Conservation (phyloP, 2,329 filamentous ascomycete genomes). For the Ascochyta pisi region DNA sequence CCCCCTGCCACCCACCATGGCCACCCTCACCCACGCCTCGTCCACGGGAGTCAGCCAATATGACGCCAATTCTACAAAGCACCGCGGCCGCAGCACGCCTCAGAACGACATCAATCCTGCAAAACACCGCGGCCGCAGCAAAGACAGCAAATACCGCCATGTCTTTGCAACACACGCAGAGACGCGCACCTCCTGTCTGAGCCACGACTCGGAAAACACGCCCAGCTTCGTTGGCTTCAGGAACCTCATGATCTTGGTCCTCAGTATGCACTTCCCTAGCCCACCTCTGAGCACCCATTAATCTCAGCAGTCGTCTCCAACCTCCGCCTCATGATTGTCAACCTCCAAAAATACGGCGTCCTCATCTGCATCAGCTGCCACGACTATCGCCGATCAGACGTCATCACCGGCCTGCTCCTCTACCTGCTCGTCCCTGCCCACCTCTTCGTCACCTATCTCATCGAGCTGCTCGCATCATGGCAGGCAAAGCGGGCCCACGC, state of each 20-base stretch:
- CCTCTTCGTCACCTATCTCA: slow-evolving; percentile 86
- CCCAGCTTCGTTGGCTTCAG: slow-evolving; percentile 93
- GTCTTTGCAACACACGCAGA: slow-evolving; percentile 83
- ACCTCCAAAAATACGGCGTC: slow-evolving; percentile 97
- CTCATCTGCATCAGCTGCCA: slow-evolving; percentile 91
- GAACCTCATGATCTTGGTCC: slow-evolving; percentile 93
- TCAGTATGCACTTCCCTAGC: slow-evolving; percentile 64
- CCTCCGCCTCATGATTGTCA: slow-evolving; percentile 92
- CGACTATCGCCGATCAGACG: slow-evolving; percentile 80
- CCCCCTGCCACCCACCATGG: slow-evolving; percentile 31
- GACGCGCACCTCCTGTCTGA: slow-evolving; percentile 78
- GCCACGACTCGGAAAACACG: slow-evolving; percentile 75
- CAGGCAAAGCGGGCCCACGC: slow-evolving; percentile 75
- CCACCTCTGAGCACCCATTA: slow-evolving; percentile 24
- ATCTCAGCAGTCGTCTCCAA: slow-evolving; percentile 79
- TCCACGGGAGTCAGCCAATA: slow-evolving; percentile 32
- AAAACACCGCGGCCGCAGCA: slow-evolving; percentile 17
- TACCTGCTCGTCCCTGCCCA: slow-evolving; percentile 91
- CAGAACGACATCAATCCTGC: slow-evolving; percentile 11
- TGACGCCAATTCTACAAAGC: slow-evolving; percentile 30
- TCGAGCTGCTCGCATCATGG: slow-evolving; percentile 82
- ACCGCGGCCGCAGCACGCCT: slow-evolving; percentile 33
- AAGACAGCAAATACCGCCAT: slow-evolving; percentile 79
- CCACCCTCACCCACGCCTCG: slow-evolving; percentile 34
- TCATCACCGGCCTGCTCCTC: slow-evolving; percentile 76